Evolutionary conservation across 2,329 filamentous ascomycete species (phyloP).

Genomic region (Microcera coccophila): DNA sequence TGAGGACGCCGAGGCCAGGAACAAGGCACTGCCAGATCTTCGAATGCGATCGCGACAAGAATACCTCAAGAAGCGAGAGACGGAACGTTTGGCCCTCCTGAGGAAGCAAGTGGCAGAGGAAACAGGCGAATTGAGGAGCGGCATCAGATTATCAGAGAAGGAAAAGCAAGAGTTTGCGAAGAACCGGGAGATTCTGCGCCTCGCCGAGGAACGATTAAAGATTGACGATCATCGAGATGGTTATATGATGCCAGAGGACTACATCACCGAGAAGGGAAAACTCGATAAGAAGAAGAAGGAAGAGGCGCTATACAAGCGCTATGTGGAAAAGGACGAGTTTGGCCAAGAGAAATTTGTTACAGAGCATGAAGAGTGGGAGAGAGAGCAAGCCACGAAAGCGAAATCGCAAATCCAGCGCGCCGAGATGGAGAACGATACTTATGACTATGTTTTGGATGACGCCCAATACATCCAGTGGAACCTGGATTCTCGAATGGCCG

Average conservation of each 20-base stretch:
- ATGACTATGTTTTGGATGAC: constrained; percentile 91
- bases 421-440: constrained; percentile 76
- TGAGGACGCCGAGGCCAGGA: constrained; percentile 59
- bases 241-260: constrained; percentile 90
- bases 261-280: constrained; percentile 90
- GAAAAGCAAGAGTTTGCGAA: constrained; percentile 87
- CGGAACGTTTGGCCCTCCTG: constrained; percentile 79
- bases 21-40: constrained; percentile 73
- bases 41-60: constrained; percentile 82
- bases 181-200: constrained; percentile 75
- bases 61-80: constrained; percentile 89
- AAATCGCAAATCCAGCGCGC: constrained; percentile 76
- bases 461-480: constrained; percentile 83
- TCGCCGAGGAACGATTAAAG: constrained; percentile 77
- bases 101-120: constrained; percentile 89
- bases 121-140: constrained; percentile 72
- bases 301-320: constrained; percentile 83
- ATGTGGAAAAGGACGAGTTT: constrained; percentile 81
- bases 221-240: constrained; percentile 93
- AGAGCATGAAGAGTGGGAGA: constrained; percentile 94
- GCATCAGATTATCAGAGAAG: constrained; percentile 66
- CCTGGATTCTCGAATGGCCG: constrained; percentile 67
- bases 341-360: constrained; percentile 87
- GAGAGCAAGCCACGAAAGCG: constrained; percentile 81
- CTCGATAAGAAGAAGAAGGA: constrained; percentile 84